Evolutionary conservation across 306 rosid genomes (phyloP).

Genomic region (Argentina anserina): DNA sequence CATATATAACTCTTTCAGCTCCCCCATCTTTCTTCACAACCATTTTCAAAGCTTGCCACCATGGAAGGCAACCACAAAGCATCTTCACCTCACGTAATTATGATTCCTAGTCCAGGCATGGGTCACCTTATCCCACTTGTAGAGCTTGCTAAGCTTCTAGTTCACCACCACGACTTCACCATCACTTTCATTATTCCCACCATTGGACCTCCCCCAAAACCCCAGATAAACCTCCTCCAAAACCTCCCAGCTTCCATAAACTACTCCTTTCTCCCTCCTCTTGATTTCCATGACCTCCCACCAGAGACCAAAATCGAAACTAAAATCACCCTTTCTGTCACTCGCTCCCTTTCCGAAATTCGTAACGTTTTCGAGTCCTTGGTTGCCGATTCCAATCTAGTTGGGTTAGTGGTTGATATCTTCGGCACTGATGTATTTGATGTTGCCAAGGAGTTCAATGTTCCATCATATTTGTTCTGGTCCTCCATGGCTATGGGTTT

Average conservation of each 20-base stretch:
- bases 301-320: constrained; percentile 22
- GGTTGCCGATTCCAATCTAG: background rate
- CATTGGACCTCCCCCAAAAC: constrained; percentile 40
- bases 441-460: constrained; percentile 31
- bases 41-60: background rate
- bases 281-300: constrained; percentile 32
- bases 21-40: background rate
- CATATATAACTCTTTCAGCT: background rate
- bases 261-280: constrained; percentile 30
- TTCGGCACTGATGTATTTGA: constrained; percentile 55
- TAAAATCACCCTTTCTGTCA: constrained; percentile 27
- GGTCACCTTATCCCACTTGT: constrained; percentile 77
- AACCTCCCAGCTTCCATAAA: constrained; percentile 25
- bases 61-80: constrained; percentile 7
- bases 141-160: constrained; percentile 51
- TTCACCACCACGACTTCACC: constrained; percentile 24
- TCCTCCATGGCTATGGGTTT: constrained; percentile 41
- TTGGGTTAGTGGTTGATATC: constrained; percentile 39
- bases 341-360: constrained; percentile 32
- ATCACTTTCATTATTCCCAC: constrained; percentile 51
- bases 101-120: constrained; percentile 69
- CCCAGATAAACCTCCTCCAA: constrained; percentile 41
- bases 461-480: constrained; percentile 39
- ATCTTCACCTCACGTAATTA: constrained; percentile 17
- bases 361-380: constrained; percentile 11